Evolutionary conservation across 2,329 filamentous ascomycete species (phyloP), one percentile per base, ranked within the genome.

Genomic region (Aureobasidium pullulans): DNA sequence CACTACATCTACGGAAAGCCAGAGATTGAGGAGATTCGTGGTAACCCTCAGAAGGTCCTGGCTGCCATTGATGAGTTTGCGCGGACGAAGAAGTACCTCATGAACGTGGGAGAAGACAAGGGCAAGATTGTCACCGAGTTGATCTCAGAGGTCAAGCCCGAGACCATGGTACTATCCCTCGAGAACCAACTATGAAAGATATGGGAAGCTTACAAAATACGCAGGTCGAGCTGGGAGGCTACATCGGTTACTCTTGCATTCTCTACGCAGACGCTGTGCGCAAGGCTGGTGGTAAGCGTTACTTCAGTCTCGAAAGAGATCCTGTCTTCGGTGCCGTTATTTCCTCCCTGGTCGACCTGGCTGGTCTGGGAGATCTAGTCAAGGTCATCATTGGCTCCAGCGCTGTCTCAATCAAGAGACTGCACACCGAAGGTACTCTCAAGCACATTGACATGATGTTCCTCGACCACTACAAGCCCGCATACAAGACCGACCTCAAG

Each of bases 221-320:
- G 42, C 60, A 78, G 76, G 79, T 93, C 48, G 89, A 95, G 69
- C 79, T 94, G 0, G 89, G 90, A 48, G 87, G 88, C 50, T 94
- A 93, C 71, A 80, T 91, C 19, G 89, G 89, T 43, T 94, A 94
- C 76, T 93, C 89, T 0, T 85, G 86, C 61, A 84, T 94, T 61
- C 77, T 90, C 1, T 93, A 92, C 67, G 87, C 83, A 46, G 79
- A 84, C 37, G 85, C 86, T 0, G 75, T 89, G 15, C 81, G 81
- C 60, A 77, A 80, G 52, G 80, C 80, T 3, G 87, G 86, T 10
- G 87, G 87, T 3, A 77, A 80, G 64, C 75, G 77, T 28, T 92
- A 90, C 73, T 85, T 81, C 70, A 88, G 84, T 65, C 75, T 94
- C 5, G 90, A 94, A 69, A 77, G 83, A 66, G 89, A 87, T 66